Percentiles rank a stretch among this genome's conserved stretches.
phyloP scores from a whole-genome alignment of 768 basidiomycete genomes.

The Paxillus involutus region DNA sequence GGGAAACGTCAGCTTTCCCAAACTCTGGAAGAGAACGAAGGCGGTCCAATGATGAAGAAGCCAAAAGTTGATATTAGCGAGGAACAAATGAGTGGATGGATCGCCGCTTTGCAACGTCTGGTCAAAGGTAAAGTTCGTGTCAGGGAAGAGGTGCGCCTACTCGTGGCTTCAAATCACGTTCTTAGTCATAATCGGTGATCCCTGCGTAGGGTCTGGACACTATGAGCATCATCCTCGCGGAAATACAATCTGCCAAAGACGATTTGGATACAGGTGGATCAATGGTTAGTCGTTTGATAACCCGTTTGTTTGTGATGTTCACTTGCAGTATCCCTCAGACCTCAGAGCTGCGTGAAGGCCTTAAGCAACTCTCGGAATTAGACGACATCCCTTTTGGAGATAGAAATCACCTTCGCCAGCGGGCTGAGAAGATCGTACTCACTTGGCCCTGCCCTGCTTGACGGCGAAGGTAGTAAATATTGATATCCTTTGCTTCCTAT shows the following conservation, averaged over 20 bases:
- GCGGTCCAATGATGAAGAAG: neutral
- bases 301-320: neutral
- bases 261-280: constrained; percentile 2
- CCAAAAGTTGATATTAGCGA: neutral
- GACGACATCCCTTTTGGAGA: constrained; percentile 32
- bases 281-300: constrained; percentile 15
- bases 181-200: neutral
- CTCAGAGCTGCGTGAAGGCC: constrained; percentile 14
- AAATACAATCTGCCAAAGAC: constrained; percentile 28
- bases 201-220: constrained; percentile 22
- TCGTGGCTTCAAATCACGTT: neutral
- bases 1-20: neutral
- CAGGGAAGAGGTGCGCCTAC: constrained; percentile 18
- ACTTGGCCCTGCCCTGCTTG: constrained; percentile 12
- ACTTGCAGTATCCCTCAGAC: constrained; percentile 11
- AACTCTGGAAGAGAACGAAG: neutral
- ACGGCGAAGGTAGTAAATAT: neutral
- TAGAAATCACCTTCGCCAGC: constrained; percentile 24
- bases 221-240: constrained; percentile 27
- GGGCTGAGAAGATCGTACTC: constrained; percentile 14
- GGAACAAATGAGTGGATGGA: constrained; percentile 18
- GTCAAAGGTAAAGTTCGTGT: constrained; percentile 27
- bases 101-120: constrained; percentile 27
- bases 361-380: constrained; percentile 26
- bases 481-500: neutral